phyloP scores from a whole-genome alignment of 208 protist genomes.

The Spongospora subterranea region DNA sequence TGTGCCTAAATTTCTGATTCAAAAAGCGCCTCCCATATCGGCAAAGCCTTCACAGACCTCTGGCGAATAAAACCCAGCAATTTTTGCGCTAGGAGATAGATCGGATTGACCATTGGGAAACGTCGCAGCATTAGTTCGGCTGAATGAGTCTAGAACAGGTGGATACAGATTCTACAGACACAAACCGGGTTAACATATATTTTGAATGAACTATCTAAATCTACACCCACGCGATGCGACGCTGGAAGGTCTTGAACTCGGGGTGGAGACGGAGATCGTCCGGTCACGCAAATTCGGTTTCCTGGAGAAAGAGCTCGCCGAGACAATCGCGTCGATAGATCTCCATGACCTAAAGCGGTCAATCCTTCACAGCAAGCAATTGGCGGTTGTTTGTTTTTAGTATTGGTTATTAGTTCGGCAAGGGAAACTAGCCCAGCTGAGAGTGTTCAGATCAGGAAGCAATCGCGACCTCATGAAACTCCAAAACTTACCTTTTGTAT shows the following conservation, averaged over 20 bases:
- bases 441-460: background rate
- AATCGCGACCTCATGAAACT: background rate
- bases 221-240: background rate
- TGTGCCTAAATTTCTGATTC: background rate
- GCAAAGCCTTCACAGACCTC: background rate
- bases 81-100: background rate
- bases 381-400: background rate
- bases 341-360: background rate
- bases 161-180: slow-evolving; percentile 35
- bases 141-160: slow-evolving; percentile 28
- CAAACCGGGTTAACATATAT: background rate
- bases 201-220: background rate
- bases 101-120: background rate
- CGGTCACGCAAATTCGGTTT: background rate
- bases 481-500: background rate
- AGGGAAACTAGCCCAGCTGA: background rate
- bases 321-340: slow-evolving; percentile 3
- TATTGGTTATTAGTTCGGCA: background rate
- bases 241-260: background rate
- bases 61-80: slow-evolving; percentile 24
- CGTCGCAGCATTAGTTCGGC: slow-evolving; percentile 19
- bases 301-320: background rate
- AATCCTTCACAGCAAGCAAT: background rate
- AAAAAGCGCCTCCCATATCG: background rate
- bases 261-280: slow-evolving; percentile 6